phyloP scores from a whole-genome alignment of 129 eudicot species.

The carrot (Daucus carota) region DNA sequence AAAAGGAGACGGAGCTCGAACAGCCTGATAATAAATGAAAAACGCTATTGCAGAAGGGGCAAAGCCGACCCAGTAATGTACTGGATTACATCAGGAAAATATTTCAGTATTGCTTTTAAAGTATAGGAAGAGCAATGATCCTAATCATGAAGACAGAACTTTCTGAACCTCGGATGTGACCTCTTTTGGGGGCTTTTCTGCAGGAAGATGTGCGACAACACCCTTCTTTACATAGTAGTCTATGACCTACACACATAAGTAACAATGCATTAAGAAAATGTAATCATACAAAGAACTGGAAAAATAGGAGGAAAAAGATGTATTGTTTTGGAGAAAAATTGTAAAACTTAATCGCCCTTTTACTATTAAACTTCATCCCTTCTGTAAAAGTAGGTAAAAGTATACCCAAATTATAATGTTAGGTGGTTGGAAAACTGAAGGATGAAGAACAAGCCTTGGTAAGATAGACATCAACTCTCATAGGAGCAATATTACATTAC shows the following conservation, averaged over 20 bases:
- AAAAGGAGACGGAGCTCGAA: neutral
- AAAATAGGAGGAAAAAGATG: too few relatives aligned
- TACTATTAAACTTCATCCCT: neutral
- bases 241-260: constrained; percentile 27
- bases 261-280: neutral
- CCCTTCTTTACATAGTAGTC: constrained; percentile 43
- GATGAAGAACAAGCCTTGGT: neutral
- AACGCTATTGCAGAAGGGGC: neutral
- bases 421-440: neutral
- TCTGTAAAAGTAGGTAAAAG: neutral
- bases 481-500: neutral
- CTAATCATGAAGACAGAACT: constrained; percentile 20
- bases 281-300: neutral
- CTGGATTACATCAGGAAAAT: constrained; percentile 11
- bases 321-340: too few relatives aligned
- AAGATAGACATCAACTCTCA: neutral
- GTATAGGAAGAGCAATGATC: constrained; percentile 2
- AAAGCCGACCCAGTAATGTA: constrained; percentile 15
- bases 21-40: neutral
- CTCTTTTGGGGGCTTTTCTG: constrained; percentile 37
- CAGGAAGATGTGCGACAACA: constrained; percentile 36
- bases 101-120: neutral
- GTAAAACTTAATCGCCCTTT: neutral
- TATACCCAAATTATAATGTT: neutral
- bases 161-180: constrained; percentile 36